Percentiles rank a stretch among this genome's conserved stretches.
These are phyloP conservation scores for Boletus rubescentipes DNA, from an alignment of 768 basidiomycete species.

Conservation along the genomic window DNA sequence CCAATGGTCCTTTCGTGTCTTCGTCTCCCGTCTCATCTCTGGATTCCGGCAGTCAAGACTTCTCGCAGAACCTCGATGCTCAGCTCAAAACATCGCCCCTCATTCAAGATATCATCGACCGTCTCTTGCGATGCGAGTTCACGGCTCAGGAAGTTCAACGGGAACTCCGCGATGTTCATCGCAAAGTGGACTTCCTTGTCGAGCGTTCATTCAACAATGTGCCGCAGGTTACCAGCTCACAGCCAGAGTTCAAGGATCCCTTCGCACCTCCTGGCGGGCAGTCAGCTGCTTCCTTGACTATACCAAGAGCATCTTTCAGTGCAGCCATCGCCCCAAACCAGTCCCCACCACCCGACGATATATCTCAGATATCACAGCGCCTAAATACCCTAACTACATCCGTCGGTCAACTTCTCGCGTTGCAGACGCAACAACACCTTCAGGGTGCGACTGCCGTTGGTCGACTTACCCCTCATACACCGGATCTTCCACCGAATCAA, in stretches of 20 bases:
- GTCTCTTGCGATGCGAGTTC: slow-evolving; percentile 69
- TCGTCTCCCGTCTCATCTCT: slow-evolving; percentile 78
- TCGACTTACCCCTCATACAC: slow-evolving; percentile 33
- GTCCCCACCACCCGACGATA: slow-evolving; percentile 63
- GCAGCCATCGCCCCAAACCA: slow-evolving; percentile 74
- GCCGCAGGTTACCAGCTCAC: slow-evolving; percentile 27
- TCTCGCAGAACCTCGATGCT: slow-evolving; percentile 55
- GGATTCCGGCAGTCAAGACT: slow-evolving; percentile 71
- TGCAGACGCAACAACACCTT: slow-evolving; percentile 72
- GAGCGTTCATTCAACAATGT: slow-evolving; percentile 53
- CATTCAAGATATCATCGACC: slow-evolving; percentile 73
- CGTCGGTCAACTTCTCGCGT: slow-evolving; percentile 78
- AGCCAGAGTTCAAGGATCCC: slow-evolving; percentile 83
- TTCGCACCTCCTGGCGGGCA: slow-evolving; percentile 50
- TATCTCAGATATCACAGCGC: slow-evolving; percentile 73
- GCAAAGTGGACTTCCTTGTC: slow-evolving; percentile 74
- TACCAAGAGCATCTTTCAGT: slow-evolving; percentile 61
- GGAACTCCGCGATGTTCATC: slow-evolving; percentile 70
- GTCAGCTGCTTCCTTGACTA: slow-evolving; percentile 36
- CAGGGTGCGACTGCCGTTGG: slow-evolving; percentile 43
- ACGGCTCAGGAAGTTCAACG: slow-evolving; percentile 70
- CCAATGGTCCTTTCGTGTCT: slow-evolving; percentile 50
- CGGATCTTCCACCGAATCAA: slow-evolving; percentile 48
- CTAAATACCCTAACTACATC: slow-evolving; percentile 79
- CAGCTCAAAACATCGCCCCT: slow-evolving; percentile 76